Evolutionary conservation across 1,284 basidiomycete species (phyloP), one percentile per base, ranked within the genome.

Genomic region (Tranzscheliella williamsii): DNA sequence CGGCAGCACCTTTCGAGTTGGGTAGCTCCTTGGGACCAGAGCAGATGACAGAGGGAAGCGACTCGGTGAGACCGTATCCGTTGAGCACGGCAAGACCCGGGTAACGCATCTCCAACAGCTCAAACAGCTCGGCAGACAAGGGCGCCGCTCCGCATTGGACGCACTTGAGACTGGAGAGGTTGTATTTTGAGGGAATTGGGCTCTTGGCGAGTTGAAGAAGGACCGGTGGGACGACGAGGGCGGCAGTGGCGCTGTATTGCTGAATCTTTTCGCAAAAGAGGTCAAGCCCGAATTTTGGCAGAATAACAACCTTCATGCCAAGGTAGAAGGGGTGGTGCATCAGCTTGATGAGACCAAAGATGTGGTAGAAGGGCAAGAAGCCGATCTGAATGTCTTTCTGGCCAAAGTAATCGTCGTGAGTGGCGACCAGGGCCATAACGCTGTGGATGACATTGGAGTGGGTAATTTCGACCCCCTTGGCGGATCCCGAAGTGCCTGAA

Each of bases 71-170:
- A n/a, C 89, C 88, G 60, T 87, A 91, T 4, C 79, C 78, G 54
- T 80, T 78, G 9, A 76, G 73, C n/a, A 79, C 72, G 0, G 50
- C 43, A 42, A 65, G 27, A 46, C 30, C 67, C 0, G 58, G 69
- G n/a, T 89, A 78, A 21, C 86, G 72, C 35, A 81, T 77, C 35
- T 82, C 77, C 27, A 88, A 73, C 60, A 84, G 81, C 78, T 82
- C 79, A 13, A 84, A 83, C 11, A 91, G 81, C 13, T 84, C 82
- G 1, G 80, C 81, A 2, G 87, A 85, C 5, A 92, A 81, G 0
- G 91, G 90, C 4, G 92, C 92, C 0, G 90, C 92, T 9, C 89
- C 91, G 4, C 85, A 88, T 62, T 86, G 82, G 35, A 91, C 68
- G 4, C 83, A 78, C 20, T 81, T 78, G 12, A 94, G 73, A 2